phyloP scores from a whole-genome alignment of 2,329 filamentous ascomycete genomes.

The Pseudopithomyces chartarum region DNA sequence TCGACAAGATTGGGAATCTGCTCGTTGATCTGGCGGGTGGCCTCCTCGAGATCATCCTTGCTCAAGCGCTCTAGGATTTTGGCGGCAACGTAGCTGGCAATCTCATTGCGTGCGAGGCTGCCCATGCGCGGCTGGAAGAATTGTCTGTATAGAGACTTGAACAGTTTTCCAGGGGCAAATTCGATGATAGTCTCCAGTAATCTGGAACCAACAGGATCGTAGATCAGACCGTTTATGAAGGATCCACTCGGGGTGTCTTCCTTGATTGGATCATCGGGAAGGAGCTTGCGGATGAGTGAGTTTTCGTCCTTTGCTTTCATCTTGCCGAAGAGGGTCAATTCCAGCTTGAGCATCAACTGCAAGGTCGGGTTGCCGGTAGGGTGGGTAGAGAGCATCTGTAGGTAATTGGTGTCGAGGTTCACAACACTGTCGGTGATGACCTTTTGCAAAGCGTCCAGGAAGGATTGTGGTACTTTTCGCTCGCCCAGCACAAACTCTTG shows the following conservation, averaged over 20 bases:
- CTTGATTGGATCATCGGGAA: conserved; percentile 78
- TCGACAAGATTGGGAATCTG: conserved; percentile 75
- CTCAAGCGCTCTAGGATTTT: conserved; percentile 81
- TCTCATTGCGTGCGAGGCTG: conserved; percentile 84
- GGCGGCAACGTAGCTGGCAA: conserved; percentile 85
- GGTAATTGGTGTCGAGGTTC: conserved; percentile 76
- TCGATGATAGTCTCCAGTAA: conserved; percentile 85
- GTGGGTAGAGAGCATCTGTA: conserved; percentile 84
- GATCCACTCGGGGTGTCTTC: conserved; percentile 75
- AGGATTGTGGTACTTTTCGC: conserved; percentile 74
- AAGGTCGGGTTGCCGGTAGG: conserved; percentile 90
- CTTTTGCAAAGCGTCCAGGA: conserved; percentile 76
- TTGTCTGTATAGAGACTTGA: conserved; percentile 83
- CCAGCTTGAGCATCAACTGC: conserved; percentile 87
- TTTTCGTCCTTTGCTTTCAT: conserved; percentile 67
- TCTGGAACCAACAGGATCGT: conserved; percentile 88
- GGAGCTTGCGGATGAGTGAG: conserved; percentile 74
- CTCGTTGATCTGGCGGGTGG: conserved; percentile 72
- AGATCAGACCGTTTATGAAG: conserved; percentile 86
- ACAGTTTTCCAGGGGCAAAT: conserved; percentile 81
- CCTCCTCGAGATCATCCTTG: conserved; percentile 80
- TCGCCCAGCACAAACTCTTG: conserved; percentile 48
- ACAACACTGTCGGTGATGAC: conserved; percentile 78
- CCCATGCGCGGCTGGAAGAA: conserved; percentile 81
- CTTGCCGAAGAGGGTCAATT: conserved; percentile 75